Conservation (phyloP, 495 filamentous ascomycete species). For the Haplographium delicatum region DNA sequence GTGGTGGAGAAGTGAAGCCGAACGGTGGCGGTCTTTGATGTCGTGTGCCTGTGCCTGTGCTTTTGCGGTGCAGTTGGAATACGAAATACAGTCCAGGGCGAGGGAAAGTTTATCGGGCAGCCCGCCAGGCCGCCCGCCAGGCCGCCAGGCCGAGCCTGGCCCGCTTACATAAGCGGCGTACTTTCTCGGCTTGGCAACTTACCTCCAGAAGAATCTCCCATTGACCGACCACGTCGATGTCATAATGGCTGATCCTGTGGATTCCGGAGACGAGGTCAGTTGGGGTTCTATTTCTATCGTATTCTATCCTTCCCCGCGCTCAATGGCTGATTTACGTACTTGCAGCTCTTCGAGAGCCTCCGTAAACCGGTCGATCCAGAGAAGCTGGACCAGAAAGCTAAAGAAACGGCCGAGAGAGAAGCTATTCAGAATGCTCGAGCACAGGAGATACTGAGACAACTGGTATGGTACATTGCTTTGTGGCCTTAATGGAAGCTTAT, state of each 20-base stretch:
- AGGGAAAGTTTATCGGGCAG: too few relatives aligned
- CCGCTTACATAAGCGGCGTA: not conserved
- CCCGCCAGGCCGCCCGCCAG: too few relatives aligned
- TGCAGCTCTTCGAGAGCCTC: conserved; percentile 67
- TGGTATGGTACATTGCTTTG: conserved; percentile 31
- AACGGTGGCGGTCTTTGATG: not conserved
- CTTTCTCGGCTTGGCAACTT: not conserved
- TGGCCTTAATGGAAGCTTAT: not conserved
- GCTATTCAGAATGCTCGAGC: conserved; percentile 60
- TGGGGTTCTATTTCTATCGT: not conserved
- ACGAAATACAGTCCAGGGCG: too few relatives aligned
- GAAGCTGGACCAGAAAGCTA: conserved; percentile 54
- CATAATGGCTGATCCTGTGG: conserved; percentile 34
- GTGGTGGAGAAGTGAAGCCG: not conserved
- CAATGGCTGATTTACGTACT: conserved; percentile 1
- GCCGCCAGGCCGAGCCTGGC: too few relatives aligned
- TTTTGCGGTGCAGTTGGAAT: too few relatives aligned
- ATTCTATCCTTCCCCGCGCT: not conserved
- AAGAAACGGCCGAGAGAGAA: conserved; percentile 56
- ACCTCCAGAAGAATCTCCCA: too few relatives aligned
- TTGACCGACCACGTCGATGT: not conserved
- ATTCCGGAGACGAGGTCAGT: conserved; percentile 46
- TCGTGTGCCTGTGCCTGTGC: conserved; percentile 3
- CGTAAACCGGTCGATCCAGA: conserved; percentile 56
- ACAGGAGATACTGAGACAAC: conserved; percentile 54